Evolutionary conservation across 2,329 filamentous ascomycete genomes (phyloP).

Genomic region (Meredithiella fracta): DNA sequence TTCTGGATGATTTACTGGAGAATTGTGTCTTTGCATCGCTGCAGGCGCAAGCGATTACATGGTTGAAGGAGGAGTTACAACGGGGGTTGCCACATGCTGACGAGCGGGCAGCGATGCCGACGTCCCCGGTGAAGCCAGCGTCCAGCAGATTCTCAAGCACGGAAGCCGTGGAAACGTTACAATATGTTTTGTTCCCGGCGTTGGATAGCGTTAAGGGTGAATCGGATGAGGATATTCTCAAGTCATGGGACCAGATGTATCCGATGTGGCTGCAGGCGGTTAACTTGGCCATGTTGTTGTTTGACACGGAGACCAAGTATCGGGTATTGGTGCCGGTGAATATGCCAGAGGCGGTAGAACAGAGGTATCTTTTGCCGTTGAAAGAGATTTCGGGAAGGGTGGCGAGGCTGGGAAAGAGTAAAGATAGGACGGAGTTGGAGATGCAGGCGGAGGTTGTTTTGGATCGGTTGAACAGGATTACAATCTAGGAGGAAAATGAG

Average conservation of each 20-base stretch:
- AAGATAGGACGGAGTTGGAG: constrained; percentile 20
- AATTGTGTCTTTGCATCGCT: constrained; percentile 47
- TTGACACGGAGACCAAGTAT: constrained; percentile 25
- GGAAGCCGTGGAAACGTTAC: constrained; percentile 41
- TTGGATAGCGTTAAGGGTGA: constrained; percentile 28
- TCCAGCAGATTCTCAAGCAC: constrained; percentile 31
- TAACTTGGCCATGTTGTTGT: constrained; percentile 36
- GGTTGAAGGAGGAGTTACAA: constrained; percentile 47
- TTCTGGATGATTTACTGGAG: constrained; percentile 48
- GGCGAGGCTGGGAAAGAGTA: constrained; percentile 20
- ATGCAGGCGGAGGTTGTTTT: constrained; percentile 28
- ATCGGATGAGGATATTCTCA: constrained; percentile 27
- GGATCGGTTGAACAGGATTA: constrained; percentile 27
- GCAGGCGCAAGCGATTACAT: constrained; percentile 45
- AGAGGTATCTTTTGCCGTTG: constrained; percentile 41
- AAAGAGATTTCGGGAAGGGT: constrained; percentile 26
- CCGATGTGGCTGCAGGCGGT: constrained; percentile 42
- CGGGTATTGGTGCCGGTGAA: constrained; percentile 32
- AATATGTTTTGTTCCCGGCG: constrained; percentile 45
- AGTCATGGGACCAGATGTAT: constrained; percentile 36
- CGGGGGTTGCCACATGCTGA: constrained; percentile 16
- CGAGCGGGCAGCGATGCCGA: constrained; percentile 21
- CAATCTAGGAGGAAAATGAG: constrained; percentile 14
- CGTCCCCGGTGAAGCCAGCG: constrained; percentile 10
- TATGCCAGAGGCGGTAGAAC: constrained; percentile 40